Evolutionary conservation across 2,329 filamentous ascomycete species (phyloP), one percentile per base, ranked within the genome.

Genomic region (Fusarium sp.): DNA sequence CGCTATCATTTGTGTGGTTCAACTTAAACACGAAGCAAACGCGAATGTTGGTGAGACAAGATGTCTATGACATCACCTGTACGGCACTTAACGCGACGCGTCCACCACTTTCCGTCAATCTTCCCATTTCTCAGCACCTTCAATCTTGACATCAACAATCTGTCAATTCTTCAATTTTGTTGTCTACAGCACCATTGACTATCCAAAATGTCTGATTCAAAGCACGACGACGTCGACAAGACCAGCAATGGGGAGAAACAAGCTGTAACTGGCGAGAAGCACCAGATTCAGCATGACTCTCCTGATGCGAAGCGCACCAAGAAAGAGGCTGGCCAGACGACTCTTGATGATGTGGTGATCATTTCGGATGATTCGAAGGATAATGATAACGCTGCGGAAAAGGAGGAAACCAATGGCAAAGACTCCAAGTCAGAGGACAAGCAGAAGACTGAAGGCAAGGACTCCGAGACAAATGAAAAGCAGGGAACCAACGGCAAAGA

Each of bases 241-340:
- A 65, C 67, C 19, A 67, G 64, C 35, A 60, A 64, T n/a, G 69
- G 33, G 9, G 64, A 72, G 47, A 57, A 66, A 15, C 53, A 68
- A 18, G 46, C 60, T 9, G n/a, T 70, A 21, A 46, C 73, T 28
- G 78, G 79, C 6, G 76, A 79, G 19, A 81, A 80, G 69, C 79
- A 80, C 56, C 72, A 78, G 57, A 79, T 77, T 19, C 64, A 78
- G 19, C 73, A 78, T 25, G 72, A 77, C 19, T 70, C 65, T 4
- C 76, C 79, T 10, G 67, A 77, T 35, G 71, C 74, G 9, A 81
- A 80, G 68, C 74, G 79, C 6, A 30, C 75, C 54, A 81, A 79
- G 71, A 73, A 58, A 3, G 69, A 76, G 3, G 67, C 75, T 23
- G 60, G 62, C 6, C 76, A 79, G 30, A 64, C 69, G 6, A 79